Conservation (phyloP, 177 flowering plant genomes). For the Vitis hybrid region DNA sequence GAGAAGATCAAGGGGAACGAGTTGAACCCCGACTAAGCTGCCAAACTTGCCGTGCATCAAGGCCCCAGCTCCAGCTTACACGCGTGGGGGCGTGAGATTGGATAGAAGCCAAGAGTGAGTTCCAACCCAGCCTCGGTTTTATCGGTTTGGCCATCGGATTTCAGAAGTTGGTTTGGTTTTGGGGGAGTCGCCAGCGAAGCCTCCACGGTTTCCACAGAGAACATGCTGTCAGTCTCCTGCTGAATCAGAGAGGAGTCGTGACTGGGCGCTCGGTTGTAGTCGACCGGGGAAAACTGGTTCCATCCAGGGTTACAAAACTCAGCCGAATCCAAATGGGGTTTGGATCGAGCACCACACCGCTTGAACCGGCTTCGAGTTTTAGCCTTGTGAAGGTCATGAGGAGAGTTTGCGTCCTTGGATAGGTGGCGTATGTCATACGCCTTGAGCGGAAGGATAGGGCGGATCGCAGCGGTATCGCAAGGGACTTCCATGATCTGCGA, state of each 20-base stretch:
- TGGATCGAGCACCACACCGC: background rate
- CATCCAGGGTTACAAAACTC: background rate
- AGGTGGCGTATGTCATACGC: constrained; percentile 44
- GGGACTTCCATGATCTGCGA: constrained; percentile 21
- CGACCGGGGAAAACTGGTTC: background rate
- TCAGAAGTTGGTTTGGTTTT: background rate
- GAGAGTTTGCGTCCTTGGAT: constrained; percentile 4
- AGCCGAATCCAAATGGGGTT: background rate
- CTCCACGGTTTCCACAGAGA: constrained; percentile 27
- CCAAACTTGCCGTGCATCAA: background rate
- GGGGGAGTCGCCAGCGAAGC: constrained; percentile 10
- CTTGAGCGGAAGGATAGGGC: constrained; percentile 18
- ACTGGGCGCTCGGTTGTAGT: background rate
- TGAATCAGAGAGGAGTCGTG: constrained; percentile 1
- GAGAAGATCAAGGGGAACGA: background rate
- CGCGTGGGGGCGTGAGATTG: background rate
- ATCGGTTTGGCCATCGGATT: background rate
- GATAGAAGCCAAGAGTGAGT: constrained; percentile 20
- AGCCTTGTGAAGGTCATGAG: constrained; percentile 1
- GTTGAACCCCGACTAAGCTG: background rate
- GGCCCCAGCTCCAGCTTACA: background rate
- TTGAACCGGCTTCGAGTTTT: constrained; percentile 22
- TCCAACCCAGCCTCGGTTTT: constrained; percentile 21
- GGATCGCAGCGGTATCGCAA: background rate
- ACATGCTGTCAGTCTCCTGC: constrained; percentile 10